Evolutionary conservation across 345 rosid genomes (phyloP).

Genomic region (Adansonia digitata): DNA sequence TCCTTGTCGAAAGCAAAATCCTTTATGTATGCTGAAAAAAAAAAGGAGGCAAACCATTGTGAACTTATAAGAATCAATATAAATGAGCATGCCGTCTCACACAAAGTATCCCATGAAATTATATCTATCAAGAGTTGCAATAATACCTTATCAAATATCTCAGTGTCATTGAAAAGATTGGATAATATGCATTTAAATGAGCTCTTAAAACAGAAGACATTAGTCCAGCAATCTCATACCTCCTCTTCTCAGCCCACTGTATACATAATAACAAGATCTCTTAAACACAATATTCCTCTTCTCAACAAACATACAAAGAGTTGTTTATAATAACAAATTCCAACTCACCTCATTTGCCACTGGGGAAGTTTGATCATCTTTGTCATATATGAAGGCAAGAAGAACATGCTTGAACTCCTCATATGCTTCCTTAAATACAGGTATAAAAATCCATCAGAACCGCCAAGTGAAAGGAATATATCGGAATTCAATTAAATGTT

Average conservation of each 20-base stretch:
- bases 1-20: slow-evolving; percentile 76
- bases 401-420: slow-evolving; percentile 97
- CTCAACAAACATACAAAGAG: neutral
- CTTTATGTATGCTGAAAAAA: slow-evolving; percentile 76
- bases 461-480: neutral
- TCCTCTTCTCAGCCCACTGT: slow-evolving; percentile 92
- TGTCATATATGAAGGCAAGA: slow-evolving; percentile 81
- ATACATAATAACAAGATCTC: slow-evolving; percentile 14
- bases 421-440: slow-evolving; percentile 87
- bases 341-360: slow-evolving; percentile 77
- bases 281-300: neutral
- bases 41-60: neutral
- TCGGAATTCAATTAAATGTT: neutral
- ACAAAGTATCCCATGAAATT: neutral
- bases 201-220: slow-evolving; percentile 86
- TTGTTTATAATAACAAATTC: neutral
- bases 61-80: slow-evolving; percentile 7
- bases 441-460: slow-evolving; percentile 30
- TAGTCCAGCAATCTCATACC: slow-evolving; percentile 86
- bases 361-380: slow-evolving; percentile 74
- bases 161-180: slow-evolving; percentile 72
- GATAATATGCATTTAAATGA: slow-evolving; percentile 82
- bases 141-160: slow-evolving; percentile 78
- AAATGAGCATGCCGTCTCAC: neutral
- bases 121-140: neutral